Evolutionary conservation across 805 yeast species (phyloP).

Genomic region (Lipomyces starkeyi): DNA sequence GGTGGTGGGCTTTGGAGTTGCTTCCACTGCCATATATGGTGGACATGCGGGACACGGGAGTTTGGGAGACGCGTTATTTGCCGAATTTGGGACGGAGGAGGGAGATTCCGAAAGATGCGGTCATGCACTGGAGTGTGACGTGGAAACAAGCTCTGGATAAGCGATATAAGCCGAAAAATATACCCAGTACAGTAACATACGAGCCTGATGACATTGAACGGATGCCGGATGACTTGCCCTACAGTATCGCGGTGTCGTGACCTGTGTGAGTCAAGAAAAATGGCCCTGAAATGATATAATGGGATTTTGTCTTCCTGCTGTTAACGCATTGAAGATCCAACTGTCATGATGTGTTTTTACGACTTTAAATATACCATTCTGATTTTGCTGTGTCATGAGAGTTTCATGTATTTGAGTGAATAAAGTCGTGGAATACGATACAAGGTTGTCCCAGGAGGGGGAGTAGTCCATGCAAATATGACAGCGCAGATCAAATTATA

Average conservation of each 20-base stretch:
- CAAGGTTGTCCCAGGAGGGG: too few relatives aligned
- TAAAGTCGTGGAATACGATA: neutral
- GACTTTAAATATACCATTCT: neutral
- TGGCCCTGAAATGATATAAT: neutral
- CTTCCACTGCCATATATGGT: slow-evolving; percentile 61
- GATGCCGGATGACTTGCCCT: slow-evolving; percentile 10
- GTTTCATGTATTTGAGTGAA: slow-evolving; percentile 1
- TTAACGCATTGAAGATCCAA: slow-evolving; percentile 2
- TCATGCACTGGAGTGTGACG: slow-evolving; percentile 67
- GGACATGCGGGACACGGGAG: slow-evolving; percentile 51
- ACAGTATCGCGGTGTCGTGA: too few relatives aligned
- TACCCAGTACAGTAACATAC: slow-evolving; percentile 17
- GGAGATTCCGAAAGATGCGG: slow-evolving; percentile 55
- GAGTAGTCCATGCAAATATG: too few relatives aligned
- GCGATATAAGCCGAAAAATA: slow-evolving; percentile 27
- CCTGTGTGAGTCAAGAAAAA: too few relatives aligned
- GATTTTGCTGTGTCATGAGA: neutral
- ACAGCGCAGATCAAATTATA: too few relatives aligned
- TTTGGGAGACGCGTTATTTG: slow-evolving; percentile 56
- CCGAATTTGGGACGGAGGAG: slow-evolving; percentile 66
- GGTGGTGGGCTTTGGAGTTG: slow-evolving; percentile 69
- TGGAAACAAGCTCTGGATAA: slow-evolving; percentile 47
- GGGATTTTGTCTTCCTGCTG: neutral
- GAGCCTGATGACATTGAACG: neutral
- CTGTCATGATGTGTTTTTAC: neutral